phyloP scores from a whole-genome alignment of 352 stramenopile species.

The Globisporangium apiculatum region DNA sequence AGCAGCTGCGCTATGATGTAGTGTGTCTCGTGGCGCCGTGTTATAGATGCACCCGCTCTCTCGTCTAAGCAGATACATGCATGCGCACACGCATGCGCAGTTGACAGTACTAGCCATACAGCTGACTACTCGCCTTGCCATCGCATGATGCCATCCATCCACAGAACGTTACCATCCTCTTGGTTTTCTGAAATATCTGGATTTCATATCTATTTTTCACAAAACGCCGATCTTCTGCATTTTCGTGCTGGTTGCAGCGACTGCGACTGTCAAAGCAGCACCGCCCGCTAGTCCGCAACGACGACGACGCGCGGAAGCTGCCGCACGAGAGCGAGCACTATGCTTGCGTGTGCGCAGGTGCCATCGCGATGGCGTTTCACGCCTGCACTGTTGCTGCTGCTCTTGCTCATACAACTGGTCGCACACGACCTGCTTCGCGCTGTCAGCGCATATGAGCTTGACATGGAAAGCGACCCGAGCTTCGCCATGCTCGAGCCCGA shows the following conservation, averaged over 20 bases:
- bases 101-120: not conserved
- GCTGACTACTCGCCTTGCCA: no score
- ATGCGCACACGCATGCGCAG: no score
- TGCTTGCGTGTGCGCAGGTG: not conserved
- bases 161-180: not conserved
- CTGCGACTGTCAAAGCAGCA: no score
- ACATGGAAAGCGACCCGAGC: not conserved
- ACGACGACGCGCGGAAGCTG: no score
- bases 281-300: no score
- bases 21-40: no score
- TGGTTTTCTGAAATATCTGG: not conserved
- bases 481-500: not conserved
- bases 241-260: no score
- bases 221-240: not conserved
- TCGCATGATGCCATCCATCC: no score
- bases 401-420: constrained; percentile 6
- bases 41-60: no score
- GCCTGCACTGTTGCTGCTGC: constrained; percentile 4
- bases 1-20: no score
- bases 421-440: constrained; percentile 7
- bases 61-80: no score
- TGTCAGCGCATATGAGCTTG: not conserved
- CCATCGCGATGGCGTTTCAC: constrained; percentile 6
- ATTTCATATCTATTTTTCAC: not conserved
- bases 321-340: not conserved